phyloP scores from a whole-genome alignment of 2,329 filamentous ascomycete genomes.

The Colletotrichum cuscutae region DNA sequence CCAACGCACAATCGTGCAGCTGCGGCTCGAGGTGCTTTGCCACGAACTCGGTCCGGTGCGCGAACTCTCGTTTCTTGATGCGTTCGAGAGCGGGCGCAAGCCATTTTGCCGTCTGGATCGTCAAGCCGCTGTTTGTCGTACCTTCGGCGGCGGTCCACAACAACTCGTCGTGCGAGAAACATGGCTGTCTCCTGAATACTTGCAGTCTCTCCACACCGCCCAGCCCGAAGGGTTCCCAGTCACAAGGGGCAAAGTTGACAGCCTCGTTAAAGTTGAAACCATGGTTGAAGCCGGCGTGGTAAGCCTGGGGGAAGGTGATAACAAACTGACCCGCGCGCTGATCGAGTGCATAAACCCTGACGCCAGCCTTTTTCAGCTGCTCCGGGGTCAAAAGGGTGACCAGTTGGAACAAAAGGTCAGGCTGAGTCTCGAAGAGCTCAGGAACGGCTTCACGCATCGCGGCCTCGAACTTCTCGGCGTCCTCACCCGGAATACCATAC shows the following conservation, averaged over 20 bases:
- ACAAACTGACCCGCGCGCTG: constrained; percentile 96
- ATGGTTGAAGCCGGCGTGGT: constrained; percentile 98
- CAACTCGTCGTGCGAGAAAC: constrained; percentile 97
- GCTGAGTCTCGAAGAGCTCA: constrained; percentile 96
- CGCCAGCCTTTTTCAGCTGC: constrained; percentile 90
- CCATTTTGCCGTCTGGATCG: constrained; percentile 95
- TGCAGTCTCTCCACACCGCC: constrained; percentile 87
- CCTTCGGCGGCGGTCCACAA: constrained; percentile 89
- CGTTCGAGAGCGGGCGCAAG: constrained; percentile 86
- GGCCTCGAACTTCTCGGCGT: constrained; percentile 93
- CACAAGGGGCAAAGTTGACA: constrained; percentile 94
- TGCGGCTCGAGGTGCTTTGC: constrained; percentile 68
- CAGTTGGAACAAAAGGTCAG: constrained; percentile 94
- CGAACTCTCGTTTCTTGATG: constrained; percentile 78
- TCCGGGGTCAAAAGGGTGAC: constrained; percentile 96
- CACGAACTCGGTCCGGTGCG: constrained; percentile 75
- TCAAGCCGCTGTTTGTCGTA: constrained; percentile 70
- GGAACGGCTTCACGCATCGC: constrained; percentile 96
- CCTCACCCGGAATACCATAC: constrained; percentile 96
- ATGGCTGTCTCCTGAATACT: constrained; percentile 89
- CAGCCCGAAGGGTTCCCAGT: constrained; percentile 95
- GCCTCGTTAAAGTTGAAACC: constrained; percentile 99
- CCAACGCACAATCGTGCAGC: constrained; percentile 65
- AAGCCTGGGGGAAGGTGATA: constrained; percentile 95
- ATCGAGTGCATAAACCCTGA: constrained; percentile 93